Percentiles rank a stretch among this genome's conserved stretches.
These are phyloP conservation scores for Alternaria atra DNA, from an alignment of 2,329 filamentous ascomycete species.

Conservation along the genomic window DNA sequence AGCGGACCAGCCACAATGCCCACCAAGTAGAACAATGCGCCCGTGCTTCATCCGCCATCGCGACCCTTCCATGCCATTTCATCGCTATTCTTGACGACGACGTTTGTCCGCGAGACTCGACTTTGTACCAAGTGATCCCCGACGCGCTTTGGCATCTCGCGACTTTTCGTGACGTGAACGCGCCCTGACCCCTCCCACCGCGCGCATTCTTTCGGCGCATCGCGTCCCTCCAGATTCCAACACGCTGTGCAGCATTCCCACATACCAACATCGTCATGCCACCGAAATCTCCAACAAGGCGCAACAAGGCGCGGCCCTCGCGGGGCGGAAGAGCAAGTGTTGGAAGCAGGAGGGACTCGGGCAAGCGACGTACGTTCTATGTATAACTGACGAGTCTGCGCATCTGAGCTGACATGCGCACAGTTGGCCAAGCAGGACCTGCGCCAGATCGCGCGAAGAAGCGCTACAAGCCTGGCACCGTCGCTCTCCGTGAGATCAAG, in stretches of 20 bases:
- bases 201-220: not conserved
- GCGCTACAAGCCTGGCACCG: conserved; percentile 71
- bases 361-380: conserved; percentile 31
- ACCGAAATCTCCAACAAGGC: conserved; percentile 37
- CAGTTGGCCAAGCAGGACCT: conserved; percentile 46
- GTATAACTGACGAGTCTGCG: not conserved
- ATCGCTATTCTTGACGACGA: conserved; percentile 11
- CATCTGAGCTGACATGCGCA: conserved; percentile 12
- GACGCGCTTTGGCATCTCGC: conserved; percentile 19
- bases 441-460: conserved; percentile 45
- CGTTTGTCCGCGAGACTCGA: not conserved
- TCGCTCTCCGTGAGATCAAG: conserved; percentile 98
- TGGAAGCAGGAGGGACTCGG: conserved; percentile 27
- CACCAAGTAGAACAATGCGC: conserved; percentile 20
- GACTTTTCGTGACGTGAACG: conserved; percentile 7
- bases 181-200: not conserved
- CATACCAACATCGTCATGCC: conserved; percentile 15
- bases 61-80: conserved; percentile 4
- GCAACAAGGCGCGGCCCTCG: conserved; percentile 46
- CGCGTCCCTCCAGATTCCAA: not conserved
- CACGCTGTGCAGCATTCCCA: not conserved
- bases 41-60: conserved; percentile 19
- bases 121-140: not conserved
- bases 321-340: conserved; percentile 37
- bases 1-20: too few species aligned